These are phyloP conservation scores for Fusarium lateritium DNA, from an alignment of 2,329 filamentous ascomycete genomes.

Conservation along the genomic window DNA sequence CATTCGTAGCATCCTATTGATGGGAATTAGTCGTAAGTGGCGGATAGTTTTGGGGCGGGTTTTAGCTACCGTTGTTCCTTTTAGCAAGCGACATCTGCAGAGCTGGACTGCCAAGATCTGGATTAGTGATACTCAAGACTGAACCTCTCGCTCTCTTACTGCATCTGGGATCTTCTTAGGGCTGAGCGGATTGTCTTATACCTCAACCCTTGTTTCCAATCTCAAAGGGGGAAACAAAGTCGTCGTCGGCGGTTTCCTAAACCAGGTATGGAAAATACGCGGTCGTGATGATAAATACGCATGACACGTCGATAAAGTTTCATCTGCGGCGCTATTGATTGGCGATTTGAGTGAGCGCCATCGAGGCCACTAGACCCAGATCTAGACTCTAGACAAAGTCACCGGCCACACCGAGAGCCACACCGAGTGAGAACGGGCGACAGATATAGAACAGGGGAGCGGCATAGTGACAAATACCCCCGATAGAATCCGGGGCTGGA, in stretches of 20 bases:
- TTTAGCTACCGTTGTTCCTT: slow-evolving; percentile 45
- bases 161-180: neutral
- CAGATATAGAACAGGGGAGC: neutral
- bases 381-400: slow-evolving; percentile 1
- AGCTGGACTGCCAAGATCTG: too few relatives aligned
- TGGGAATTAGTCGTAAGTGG: neutral
- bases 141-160: slow-evolving; percentile 15
- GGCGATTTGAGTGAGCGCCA: neutral
- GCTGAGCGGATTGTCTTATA: slow-evolving; percentile 2
- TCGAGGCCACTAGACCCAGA: slow-evolving; percentile 1
- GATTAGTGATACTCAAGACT: neutral
- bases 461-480: slow-evolving; percentile 8
- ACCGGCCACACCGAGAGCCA: slow-evolving; percentile 2
- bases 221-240: neutral
- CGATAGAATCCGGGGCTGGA: neutral
- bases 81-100: slow-evolving; percentile 48
- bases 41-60: neutral
- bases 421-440: neutral
- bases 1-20: slow-evolving; percentile 57
- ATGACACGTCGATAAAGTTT: neutral
- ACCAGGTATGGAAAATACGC: slow-evolving; percentile 12
- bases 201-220: neutral
- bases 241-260: neutral
- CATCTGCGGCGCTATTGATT: slow-evolving; percentile 11
- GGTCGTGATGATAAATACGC: slow-evolving; percentile 20